Conservation (phyloP, 78 protist genomes). For the Dictyostelium purpureum region DNA sequence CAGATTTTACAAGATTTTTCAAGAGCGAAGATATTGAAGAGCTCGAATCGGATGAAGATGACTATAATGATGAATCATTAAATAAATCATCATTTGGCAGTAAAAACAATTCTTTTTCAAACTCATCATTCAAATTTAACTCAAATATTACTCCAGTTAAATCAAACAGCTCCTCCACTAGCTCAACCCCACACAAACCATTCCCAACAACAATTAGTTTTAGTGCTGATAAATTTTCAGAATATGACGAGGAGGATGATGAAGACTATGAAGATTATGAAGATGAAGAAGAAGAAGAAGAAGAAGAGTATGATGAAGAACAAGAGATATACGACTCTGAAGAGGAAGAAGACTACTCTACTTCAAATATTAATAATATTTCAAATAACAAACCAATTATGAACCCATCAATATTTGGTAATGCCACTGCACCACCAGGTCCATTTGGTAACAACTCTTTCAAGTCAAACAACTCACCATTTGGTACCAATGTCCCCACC, state of each 20-base stretch:
- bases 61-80: neutral
- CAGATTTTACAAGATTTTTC: constrained; percentile 12
- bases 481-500: no score
- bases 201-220: neutral
- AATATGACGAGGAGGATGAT: neutral
- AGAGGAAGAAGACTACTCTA: neutral
- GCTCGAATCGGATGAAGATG: neutral
- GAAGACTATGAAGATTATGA: constrained; percentile 13
- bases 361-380: neutral
- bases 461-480: no score
- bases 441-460: no score
- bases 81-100: neutral
- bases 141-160: constrained; percentile 24
- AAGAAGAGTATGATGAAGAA: neutral
- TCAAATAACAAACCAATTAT: neutral
- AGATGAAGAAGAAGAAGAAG: constrained; percentile 6
- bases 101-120: constrained; percentile 2
- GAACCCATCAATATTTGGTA: no score
- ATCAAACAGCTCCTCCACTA: neutral
- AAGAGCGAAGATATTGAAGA: neutral
- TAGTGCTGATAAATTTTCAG: neutral
- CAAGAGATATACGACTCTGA: neutral
- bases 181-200: neutral
- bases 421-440: no score
- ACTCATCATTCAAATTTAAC: constrained; percentile 11